phyloP scores from a whole-genome alignment of 805 yeast genomes.

The Candida insectorum region DNA sequence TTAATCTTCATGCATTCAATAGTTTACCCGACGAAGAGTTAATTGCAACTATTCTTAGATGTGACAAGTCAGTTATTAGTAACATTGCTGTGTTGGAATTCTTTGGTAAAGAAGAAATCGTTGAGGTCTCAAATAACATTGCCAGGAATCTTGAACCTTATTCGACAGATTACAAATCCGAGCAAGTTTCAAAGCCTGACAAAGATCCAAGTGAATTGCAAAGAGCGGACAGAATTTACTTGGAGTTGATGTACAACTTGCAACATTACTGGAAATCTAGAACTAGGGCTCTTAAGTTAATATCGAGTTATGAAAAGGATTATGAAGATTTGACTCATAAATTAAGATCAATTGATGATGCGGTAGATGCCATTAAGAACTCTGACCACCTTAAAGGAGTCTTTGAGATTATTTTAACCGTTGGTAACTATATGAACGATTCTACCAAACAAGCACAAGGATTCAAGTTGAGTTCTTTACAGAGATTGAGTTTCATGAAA shows the following conservation, averaged over 20 bases:
- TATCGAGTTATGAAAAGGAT: conserved; percentile 60
- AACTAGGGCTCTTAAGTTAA: conserved; percentile 56
- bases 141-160: conserved; percentile 63
- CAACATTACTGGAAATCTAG: conserved; percentile 71
- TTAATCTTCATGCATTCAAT: conserved; percentile 66
- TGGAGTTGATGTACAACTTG: conserved; percentile 65
- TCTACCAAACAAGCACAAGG: conserved; percentile 65
- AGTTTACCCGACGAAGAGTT: conserved; percentile 51
- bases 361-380: conserved; percentile 49
- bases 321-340: conserved; percentile 58
- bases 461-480: conserved; percentile 65
- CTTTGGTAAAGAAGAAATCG: conserved; percentile 62
- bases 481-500: conserved; percentile 67
- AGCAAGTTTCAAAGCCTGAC: conserved; percentile 37
- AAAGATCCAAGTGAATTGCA: conserved; percentile 57
- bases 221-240: conserved; percentile 66
- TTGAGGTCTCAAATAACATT: conserved; percentile 54
- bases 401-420: conserved; percentile 62
- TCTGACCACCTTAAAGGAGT: conserved; percentile 56
- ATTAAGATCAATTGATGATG: conserved; percentile 56
- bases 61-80: conserved; percentile 53
- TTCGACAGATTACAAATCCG: conserved; percentile 45
- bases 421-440: conserved; percentile 82
- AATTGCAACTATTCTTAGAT: conserved; percentile 50
- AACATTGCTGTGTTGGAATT: conserved; percentile 65